These are phyloP conservation scores for Polyporus arcularius DNA, from an alignment of 768 basidiomycete species.

Conservation along the genomic window DNA sequence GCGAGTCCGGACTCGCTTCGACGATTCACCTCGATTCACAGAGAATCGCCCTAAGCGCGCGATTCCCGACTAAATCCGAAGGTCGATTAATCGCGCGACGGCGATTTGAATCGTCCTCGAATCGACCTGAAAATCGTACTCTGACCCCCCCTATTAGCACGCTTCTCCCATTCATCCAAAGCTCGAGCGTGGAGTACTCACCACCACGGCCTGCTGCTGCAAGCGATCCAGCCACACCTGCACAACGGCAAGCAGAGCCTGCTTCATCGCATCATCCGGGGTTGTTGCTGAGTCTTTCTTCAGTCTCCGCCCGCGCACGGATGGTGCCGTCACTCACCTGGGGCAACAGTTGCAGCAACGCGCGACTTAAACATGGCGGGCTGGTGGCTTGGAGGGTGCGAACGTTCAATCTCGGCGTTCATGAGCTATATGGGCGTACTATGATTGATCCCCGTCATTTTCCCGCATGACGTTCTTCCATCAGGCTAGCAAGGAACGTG, in stretches of 20 bases:
- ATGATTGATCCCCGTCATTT: neutral
- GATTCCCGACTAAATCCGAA: no score
- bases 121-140: no score
- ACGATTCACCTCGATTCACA: no score
- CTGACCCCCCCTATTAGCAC: no score
- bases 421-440: neutral
- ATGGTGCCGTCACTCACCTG: neutral
- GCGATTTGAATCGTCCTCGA: no score
- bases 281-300: neutral
- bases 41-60: no score
- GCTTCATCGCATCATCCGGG: conserved; percentile 14
- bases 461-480: neutral
- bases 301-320: neutral
- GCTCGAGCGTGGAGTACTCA: no score
- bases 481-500: neutral
- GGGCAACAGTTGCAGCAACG: neutral
- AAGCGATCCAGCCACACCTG: conserved; percentile 63
- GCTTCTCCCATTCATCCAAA: no score
- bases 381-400: conserved; percentile 44
- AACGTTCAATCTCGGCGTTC: neutral
- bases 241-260: conserved; percentile 35
- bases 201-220: conserved; percentile 60
- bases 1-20: no score
- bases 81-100: no score
- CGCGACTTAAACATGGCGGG: conserved; percentile 24